These are phyloP conservation scores for Neonectria faginata DNA, from an alignment of 2,329 filamentous ascomycete genomes.

Conservation along the genomic window DNA sequence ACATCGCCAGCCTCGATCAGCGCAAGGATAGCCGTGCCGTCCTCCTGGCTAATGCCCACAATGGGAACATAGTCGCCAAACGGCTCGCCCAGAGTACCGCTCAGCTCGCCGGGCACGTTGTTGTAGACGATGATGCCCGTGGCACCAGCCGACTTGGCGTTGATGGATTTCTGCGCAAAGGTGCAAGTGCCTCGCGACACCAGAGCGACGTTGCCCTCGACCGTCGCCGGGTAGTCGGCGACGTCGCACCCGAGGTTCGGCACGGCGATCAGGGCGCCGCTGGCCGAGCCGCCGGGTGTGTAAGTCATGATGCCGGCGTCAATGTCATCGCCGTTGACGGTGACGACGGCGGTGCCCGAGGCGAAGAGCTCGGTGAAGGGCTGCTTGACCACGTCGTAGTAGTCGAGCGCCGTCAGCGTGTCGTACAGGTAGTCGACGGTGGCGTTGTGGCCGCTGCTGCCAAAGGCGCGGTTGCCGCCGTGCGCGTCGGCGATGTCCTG, in stretches of 20 bases:
- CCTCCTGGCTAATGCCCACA: constrained; percentile 63
- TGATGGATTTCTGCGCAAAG: constrained; percentile 68
- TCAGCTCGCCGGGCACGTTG: constrained; percentile 62
- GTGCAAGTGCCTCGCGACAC: constrained; percentile 69
- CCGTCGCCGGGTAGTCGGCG: constrained; percentile 64
- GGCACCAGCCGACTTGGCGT: constrained; percentile 69
- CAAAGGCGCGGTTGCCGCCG: constrained; percentile 58
- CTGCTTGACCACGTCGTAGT: constrained; percentile 59
- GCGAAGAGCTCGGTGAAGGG: constrained; percentile 56
- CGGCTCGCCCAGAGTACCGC: constrained; percentile 67
- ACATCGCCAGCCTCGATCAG: constrained; percentile 49
- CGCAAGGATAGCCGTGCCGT: constrained; percentile 52
- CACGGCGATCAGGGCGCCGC: constrained; percentile 58
- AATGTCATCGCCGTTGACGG: constrained; percentile 46
- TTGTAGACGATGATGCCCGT: constrained; percentile 71
- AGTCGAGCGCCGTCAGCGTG: constrained; percentile 52
- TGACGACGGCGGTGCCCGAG: constrained; percentile 47
- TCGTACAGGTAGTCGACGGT: constrained; percentile 60
- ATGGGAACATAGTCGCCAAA: constrained; percentile 61
- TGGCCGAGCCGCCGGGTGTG: constrained; percentile 60
- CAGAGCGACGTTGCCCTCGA: constrained; percentile 68
- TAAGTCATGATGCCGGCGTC: constrained; percentile 57
- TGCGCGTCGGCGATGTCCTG: constrained; percentile 58
- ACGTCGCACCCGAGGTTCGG: constrained; percentile 65
- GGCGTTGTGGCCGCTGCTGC: constrained; percentile 58